Evolutionary conservation across 2,329 filamentous ascomycete species (phyloP).

Genomic region (Nothophoma quercina): DNA sequence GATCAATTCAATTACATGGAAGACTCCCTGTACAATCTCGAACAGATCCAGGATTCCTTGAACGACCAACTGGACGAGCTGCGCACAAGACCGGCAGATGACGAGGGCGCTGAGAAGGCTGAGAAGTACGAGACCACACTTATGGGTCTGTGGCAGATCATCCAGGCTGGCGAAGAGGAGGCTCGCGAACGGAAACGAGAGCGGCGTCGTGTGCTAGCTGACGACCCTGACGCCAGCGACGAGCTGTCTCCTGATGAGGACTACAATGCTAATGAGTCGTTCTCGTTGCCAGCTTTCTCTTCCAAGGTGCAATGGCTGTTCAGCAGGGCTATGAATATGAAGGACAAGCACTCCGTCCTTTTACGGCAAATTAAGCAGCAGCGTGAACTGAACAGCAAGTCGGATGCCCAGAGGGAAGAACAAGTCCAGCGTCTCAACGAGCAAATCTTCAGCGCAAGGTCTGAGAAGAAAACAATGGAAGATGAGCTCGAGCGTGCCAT

Average conservation of each 20-base stretch:
- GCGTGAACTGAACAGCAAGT: constrained; percentile 88
- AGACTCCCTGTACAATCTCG: constrained; percentile 61
- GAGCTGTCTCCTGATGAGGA: constrained; percentile 68
- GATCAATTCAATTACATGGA: constrained; percentile 75
- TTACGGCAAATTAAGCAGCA: constrained; percentile 95
- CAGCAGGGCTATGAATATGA: constrained; percentile 75
- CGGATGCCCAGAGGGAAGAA: constrained; percentile 63
- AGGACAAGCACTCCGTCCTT: constrained; percentile 88
- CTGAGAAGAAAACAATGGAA: constrained; percentile 47
- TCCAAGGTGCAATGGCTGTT: constrained; percentile 81
- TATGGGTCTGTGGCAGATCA: constrained; percentile 61
- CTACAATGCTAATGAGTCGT: constrained; percentile 65
- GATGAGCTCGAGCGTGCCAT: constrained; percentile 47
- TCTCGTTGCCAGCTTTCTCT: constrained; percentile 78
- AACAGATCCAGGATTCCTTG: constrained; percentile 44
- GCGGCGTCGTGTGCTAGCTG: constrained; percentile 49
- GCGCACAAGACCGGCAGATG: constrained; percentile 24
- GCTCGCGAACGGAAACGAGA: constrained; percentile 49
- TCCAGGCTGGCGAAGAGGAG: constrained; percentile 53
- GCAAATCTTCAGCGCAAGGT: constrained; percentile 47
- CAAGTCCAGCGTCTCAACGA: constrained; percentile 53
- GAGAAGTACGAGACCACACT: constrained; percentile 60
- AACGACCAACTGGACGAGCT: constrained; percentile 41
- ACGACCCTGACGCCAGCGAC: constrained; percentile 67
- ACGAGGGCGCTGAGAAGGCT: constrained; percentile 33